phyloP scores from a whole-genome alignment of 2,329 filamentous ascomycete genomes.

The Pestalotiopsis sp. region DNA sequence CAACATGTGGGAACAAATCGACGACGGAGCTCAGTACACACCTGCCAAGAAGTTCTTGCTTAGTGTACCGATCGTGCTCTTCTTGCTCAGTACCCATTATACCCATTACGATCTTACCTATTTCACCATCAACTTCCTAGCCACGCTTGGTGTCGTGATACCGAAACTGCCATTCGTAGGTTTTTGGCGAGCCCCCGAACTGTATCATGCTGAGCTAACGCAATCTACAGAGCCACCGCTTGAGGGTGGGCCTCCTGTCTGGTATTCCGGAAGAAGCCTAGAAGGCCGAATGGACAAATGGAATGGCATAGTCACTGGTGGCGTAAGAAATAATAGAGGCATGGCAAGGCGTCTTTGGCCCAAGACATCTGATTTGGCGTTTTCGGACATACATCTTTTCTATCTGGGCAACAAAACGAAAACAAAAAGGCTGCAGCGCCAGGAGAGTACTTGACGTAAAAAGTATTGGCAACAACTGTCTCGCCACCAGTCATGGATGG shows the following conservation, averaged over 20 bases:
- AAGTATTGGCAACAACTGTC: conserved; percentile 4
- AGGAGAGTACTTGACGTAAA: neutral
- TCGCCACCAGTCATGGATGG: neutral
- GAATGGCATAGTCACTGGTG: neutral
- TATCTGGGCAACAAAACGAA: neutral
- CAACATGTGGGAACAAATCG: conserved; percentile 99
- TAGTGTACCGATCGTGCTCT: conserved; percentile 89
- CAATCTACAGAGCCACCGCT: conserved; percentile 67
- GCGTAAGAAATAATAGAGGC: conserved; percentile 20
- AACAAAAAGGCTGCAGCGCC: conserved; percentile 2
- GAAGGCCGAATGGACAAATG: neutral
- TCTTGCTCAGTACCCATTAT: conserved; percentile 96
- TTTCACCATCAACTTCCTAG: conserved; percentile 95
- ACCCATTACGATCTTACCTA: conserved; percentile 97
- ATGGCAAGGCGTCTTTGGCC: conserved; percentile 10
- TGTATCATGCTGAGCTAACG: neutral
- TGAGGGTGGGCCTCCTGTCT: conserved; percentile 75
- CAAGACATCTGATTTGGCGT: conserved; percentile 19
- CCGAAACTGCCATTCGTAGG: conserved; percentile 94
- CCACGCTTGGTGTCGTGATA: conserved; percentile 88
- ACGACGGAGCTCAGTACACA: conserved; percentile 98
- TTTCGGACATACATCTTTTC: conserved; percentile 10
- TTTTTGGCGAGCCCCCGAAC: conserved; percentile 23
- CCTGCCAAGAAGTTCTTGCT: conserved; percentile 98
- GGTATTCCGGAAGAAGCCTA: conserved; percentile 61